Evolutionary conservation across 768 basidiomycete genomes (phyloP), one percentile per base, ranked within the genome.

Genomic region (Flagelloscypha sp.): DNA sequence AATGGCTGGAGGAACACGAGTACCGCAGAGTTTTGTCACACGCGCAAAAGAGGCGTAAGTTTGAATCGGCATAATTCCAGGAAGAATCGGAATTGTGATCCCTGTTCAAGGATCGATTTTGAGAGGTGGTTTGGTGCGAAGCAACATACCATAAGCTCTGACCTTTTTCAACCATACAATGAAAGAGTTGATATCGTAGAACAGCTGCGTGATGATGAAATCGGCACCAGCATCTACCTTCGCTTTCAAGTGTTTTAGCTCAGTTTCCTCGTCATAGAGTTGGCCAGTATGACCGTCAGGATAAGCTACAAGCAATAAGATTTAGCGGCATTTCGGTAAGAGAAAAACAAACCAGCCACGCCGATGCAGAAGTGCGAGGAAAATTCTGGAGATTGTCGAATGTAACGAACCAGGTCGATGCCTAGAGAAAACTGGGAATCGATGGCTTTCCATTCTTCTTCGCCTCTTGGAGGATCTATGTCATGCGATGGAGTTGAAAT

Each of bases 41-140:
- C 95, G 79, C 29, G 84, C 65, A 60, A 99, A 98, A 1, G 95
- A 95, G 4, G 83, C 76, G 54, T 92, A 94, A 16, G 87, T 97
- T 53, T 98, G 95, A 37, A 99, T 89, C 1, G 95, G 94, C 92
- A 98, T 95, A 36, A 98, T 77, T 8, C 93, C 90, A 7, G 95
- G 90, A 41, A 99, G 82, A 46, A 99, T 77, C 1, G 95, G 94
- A 2, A 92, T 74, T 0, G 58, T 70, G 50, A 99, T 90, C 21
- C 93, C 95, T 93, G 49, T 28, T 16, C 7, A n/a, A 2, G 12
- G 8, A 7, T 17, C 6, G 27, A 28, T 9, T 27, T 30, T 6
- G 3, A 36, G 32, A 15, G 12, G 13, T 43, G 27, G n/a, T 23
- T n/a, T n/a, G n/a, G n/a, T 11, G 13, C 11, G 31, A 20, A 7